phyloP scores from a whole-genome alignment of 2,329 filamentous ascomycete species.

The Dendrostoma leiphaemia region DNA sequence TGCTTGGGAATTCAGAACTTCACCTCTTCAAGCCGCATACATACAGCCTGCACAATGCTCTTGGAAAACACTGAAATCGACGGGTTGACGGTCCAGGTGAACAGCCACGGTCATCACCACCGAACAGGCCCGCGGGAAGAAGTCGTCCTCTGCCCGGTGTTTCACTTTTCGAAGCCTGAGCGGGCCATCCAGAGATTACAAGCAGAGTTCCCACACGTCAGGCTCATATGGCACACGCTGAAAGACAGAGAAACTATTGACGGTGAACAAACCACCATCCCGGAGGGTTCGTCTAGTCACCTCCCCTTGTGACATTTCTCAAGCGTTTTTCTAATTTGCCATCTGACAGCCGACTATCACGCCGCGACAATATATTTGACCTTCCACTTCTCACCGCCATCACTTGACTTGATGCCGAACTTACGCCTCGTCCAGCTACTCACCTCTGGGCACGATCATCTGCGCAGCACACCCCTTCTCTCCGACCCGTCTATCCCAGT shows the following conservation, averaged over 20 bases:
- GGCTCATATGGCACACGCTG: constrained; percentile 6
- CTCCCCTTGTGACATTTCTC: no score
- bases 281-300: constrained; percentile 4
- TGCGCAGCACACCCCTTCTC: not conserved
- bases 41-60: not conserved
- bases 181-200: constrained; percentile 1
- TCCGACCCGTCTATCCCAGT: constrained; percentile 4
- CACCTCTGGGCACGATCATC: constrained; percentile 5
- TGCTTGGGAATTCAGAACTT: not conserved
- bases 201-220: constrained; percentile 1
- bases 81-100: not conserved
- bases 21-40: no score
- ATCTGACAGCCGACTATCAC: not conserved
- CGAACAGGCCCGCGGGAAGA: not conserved
- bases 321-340: not conserved
- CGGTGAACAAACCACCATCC: not conserved
- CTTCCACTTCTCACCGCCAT: not conserved
- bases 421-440: constrained; percentile 5
- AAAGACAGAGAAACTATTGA: not conserved
- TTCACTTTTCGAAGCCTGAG: not conserved
- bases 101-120: not conserved
- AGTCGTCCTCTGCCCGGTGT: not conserved
- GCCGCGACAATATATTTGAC: constrained; percentile 7
- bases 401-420: not conserved
- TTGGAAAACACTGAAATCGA: not conserved